Conservation (phyloP, 1,284 basidiomycete species). For the Trichosporon sp. region DNA sequence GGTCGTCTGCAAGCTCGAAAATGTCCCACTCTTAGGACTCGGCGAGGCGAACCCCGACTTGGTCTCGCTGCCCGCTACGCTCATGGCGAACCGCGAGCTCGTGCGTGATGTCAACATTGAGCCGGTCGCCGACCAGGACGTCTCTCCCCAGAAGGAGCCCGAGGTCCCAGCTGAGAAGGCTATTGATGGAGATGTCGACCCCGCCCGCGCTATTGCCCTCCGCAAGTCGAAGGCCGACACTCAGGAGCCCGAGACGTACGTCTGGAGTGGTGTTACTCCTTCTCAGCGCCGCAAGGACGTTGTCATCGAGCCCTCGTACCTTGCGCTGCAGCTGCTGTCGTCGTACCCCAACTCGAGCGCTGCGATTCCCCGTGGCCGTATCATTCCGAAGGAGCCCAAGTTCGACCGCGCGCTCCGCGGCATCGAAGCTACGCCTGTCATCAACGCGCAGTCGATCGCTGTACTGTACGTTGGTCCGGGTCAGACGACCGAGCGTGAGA, state of each 20-base stretch:
- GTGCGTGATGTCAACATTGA: conserved; percentile 12
- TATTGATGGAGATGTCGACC: background rate
- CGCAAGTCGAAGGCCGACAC: conserved; percentile 14
- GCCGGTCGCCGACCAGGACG: background rate
- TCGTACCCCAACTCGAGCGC: conserved; percentile 59
- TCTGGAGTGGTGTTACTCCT: conserved; percentile 76
- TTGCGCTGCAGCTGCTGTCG: conserved; percentile 75
- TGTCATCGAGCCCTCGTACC: conserved; percentile 75
- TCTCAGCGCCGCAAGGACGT: conserved; percentile 82
- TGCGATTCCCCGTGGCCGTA: conserved; percentile 42
- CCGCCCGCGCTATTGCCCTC: background rate
- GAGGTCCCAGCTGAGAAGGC: background rate
- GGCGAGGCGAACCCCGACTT: conserved; percentile 74
- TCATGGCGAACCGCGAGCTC: conserved; percentile 64
- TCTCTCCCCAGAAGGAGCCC: background rate
- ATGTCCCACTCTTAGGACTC: conserved; percentile 72
- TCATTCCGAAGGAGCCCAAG: conserved; percentile 51
- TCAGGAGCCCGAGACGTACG: conserved; percentile 52
- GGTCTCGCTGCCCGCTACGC: conserved; percentile 61
- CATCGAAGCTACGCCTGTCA: conserved; percentile 84
- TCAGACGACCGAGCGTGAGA: conserved; percentile 77
- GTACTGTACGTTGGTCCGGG: conserved; percentile 93
- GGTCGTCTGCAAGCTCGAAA: conserved; percentile 85
- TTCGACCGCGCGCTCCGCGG: conserved; percentile 63
- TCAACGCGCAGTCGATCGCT: conserved; percentile 95